These are phyloP conservation scores for Passiflora organensis DNA, from an alignment of 345 rosid species.

Conservation along the genomic window DNA sequence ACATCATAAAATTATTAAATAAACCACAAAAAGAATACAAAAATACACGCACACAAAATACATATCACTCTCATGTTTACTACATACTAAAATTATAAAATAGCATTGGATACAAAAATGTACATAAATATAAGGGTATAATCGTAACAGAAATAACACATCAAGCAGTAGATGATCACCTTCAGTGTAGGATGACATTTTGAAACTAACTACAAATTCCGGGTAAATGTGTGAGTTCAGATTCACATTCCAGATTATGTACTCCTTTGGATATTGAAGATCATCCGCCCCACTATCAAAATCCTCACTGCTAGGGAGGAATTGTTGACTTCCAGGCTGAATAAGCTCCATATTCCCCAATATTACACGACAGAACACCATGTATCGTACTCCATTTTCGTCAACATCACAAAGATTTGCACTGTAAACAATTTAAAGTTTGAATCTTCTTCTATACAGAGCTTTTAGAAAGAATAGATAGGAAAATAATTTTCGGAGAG, in stretches of 20 bases:
- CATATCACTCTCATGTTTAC: too few species aligned
- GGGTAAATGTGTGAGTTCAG: slow-evolving; percentile 77
- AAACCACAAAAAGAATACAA: too few species aligned
- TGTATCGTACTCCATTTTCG: slow-evolving; percentile 61
- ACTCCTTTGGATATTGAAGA: slow-evolving; percentile 53
- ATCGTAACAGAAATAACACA: slow-evolving; percentile 5
- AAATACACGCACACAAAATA: too few species aligned
- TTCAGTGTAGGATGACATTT: slow-evolving; percentile 49
- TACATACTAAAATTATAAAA: too few species aligned
- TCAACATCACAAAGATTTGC: slow-evolving; percentile 80
- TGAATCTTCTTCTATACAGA: slow-evolving; percentile 10
- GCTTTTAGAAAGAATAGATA: not conserved
- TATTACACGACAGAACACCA: slow-evolving; percentile 77
- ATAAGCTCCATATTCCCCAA: slow-evolving; percentile 84
- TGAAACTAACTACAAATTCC: slow-evolving; percentile 89
- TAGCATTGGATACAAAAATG: slow-evolving; percentile 21
- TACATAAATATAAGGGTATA: too few species aligned
- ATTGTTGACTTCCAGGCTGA: slow-evolving; percentile 47
- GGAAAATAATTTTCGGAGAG: slow-evolving; percentile 1
- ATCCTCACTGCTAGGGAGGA: slow-evolving; percentile 54
- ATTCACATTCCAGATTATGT: slow-evolving; percentile 80
- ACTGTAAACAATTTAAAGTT: slow-evolving; percentile 42
- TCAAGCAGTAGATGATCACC: slow-evolving; percentile 50
- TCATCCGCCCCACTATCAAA: slow-evolving; percentile 86
- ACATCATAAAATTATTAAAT: too few species aligned